These are phyloP conservation scores for Saccharomyces hybrid DNA, from an alignment of 1,139 yeast species.

Conservation along the genomic window DNA sequence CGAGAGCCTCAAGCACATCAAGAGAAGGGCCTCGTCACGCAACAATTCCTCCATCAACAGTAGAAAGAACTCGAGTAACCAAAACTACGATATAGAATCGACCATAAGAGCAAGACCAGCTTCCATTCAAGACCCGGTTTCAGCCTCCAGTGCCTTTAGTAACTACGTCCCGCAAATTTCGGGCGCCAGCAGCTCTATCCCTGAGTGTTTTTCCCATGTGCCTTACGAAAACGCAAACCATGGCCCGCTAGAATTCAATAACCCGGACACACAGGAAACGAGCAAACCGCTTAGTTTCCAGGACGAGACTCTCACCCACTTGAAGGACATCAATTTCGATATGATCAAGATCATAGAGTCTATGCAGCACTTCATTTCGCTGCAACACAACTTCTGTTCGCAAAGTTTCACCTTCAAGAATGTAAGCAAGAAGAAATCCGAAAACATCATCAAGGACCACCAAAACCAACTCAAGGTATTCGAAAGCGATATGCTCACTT, in stretches of 20 bases:
- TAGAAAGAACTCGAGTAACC: conserved; percentile 6
- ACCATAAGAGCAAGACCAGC: background rate
- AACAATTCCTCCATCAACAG: conserved; percentile 31
- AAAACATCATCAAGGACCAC: background rate
- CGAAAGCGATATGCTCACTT: background rate
- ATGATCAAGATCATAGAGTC: conserved; percentile 2
- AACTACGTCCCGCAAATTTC: background rate
- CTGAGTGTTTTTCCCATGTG: background rate
- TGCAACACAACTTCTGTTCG: background rate
- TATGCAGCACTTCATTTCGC: background rate
- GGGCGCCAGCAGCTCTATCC: background rate
- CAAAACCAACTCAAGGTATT: background rate
- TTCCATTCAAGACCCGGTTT: background rate
- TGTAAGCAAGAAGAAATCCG: background rate
- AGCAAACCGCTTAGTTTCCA: background rate
- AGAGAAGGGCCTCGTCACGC: conserved; percentile 52
- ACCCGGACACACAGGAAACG: background rate
- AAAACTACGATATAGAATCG: background rate
- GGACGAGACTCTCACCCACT: background rate
- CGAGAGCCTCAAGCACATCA: conserved; percentile 49
- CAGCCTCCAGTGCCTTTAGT: background rate
- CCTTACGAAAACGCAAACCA: background rate
- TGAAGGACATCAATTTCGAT: conserved; percentile 3
- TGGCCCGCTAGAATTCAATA: background rate
- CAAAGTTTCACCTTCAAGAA: background rate